Evolutionary conservation across 2,329 filamentous ascomycete genomes (phyloP).

Genomic region (Verticillium nonalfalfae): DNA sequence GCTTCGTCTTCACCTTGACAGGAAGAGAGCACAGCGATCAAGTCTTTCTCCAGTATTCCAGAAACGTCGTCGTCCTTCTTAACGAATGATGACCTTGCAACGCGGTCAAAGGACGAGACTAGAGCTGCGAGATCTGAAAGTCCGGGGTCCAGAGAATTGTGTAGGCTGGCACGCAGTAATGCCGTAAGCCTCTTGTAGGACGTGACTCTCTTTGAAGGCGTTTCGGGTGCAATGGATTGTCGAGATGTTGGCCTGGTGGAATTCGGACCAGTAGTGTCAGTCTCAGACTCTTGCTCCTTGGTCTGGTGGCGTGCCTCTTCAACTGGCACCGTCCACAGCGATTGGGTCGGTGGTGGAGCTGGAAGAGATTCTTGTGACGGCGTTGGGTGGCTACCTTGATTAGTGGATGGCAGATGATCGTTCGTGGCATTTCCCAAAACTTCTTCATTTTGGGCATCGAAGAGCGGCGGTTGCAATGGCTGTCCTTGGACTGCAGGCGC

Average conservation of each 20-base stretch:
- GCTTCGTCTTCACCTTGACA: not conserved
- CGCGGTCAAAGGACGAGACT: slow-evolving; percentile 18
- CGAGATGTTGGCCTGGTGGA: not conserved
- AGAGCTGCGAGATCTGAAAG: slow-evolving; percentile 20
- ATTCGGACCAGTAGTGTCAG: not conserved
- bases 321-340: not conserved
- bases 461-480: not conserved
- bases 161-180: slow-evolving; percentile 5
- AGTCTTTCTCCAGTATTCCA: not conserved
- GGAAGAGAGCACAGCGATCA: not conserved
- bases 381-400: not conserved
- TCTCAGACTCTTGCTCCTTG: not conserved
- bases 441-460: not conserved
- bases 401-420: not conserved
- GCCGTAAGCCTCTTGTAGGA: slow-evolving; percentile 3
- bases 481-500: not conserved
- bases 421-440: too few species aligned
- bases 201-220: not conserved
- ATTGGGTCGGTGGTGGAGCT: not conserved
- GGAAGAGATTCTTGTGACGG: not conserved
- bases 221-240: not conserved
- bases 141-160: slow-evolving; percentile 13
- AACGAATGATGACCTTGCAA: slow-evolving; percentile 15
- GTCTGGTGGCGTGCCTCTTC: not conserved
- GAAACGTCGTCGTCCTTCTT: slow-evolving; percentile 10